Percentiles rank a stretch among this genome's conserved stretches.
These are phyloP conservation scores for Rossbeevera mucosa DNA, from an alignment of 768 basidiomycete genomes.

Conservation along the genomic window DNA sequence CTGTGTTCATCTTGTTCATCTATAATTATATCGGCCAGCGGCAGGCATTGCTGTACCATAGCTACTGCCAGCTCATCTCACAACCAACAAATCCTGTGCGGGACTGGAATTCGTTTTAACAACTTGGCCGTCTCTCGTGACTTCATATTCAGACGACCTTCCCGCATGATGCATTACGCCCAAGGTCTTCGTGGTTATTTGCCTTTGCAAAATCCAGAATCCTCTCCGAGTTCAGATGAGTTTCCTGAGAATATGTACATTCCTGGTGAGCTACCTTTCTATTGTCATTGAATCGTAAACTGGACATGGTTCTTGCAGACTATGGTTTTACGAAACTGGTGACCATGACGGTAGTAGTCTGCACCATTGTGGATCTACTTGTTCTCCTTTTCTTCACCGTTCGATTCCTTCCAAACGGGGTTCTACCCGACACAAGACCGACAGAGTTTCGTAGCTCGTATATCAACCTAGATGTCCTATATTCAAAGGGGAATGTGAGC, in stretches of 20 bases:
- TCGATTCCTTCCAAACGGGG: neutral
- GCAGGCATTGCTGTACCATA: too few relatives aligned
- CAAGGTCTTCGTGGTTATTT: neutral
- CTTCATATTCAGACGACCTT: neutral
- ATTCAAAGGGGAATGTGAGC: neutral
- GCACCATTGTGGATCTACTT: neutral
- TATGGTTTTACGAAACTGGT: neutral
- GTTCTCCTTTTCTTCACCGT: neutral
- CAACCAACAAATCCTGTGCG: neutral
- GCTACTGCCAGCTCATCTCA: too few relatives aligned
- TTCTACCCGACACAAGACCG: neutral
- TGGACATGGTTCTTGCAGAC: neutral
- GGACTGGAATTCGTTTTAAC: neutral
- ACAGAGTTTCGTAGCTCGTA: neutral
- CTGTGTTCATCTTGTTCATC: too few relatives aligned
- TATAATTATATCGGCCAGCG: too few relatives aligned
- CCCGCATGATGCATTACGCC: neutral
- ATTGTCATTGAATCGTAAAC: neutral
- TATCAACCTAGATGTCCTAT: neutral
- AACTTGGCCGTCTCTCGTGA: neutral
- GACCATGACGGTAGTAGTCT: neutral
- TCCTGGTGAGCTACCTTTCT: neutral
- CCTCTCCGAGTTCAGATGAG: neutral
- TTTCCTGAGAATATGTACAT: neutral
- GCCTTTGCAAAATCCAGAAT: neutral